Percentiles rank a stretch among this genome's conserved stretches.
phyloP scores from a whole-genome alignment of 768 basidiomycete genomes.

The Lactarius akahatsu region DNA sequence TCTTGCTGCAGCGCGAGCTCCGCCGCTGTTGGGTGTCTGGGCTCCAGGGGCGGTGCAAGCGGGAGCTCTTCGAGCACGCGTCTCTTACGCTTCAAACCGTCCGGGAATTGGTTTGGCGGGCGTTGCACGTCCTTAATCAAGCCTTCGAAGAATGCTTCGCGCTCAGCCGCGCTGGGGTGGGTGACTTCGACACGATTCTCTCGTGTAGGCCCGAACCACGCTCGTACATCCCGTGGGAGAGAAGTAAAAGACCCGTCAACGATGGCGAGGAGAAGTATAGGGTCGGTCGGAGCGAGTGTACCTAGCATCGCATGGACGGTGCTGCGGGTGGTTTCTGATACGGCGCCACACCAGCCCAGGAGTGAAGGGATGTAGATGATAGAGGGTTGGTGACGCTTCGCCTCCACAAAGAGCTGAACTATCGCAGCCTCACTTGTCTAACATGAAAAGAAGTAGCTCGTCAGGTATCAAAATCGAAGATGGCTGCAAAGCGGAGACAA shows the following conservation, averaged over 20 bases:
- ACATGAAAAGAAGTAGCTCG: background rate
- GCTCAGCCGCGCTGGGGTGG: constrained; percentile 52
- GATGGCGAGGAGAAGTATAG: constrained; percentile 87
- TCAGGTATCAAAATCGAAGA: constrained; percentile 6
- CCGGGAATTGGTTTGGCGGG: constrained; percentile 86
- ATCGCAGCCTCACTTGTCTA: constrained; percentile 90
- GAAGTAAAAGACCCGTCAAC: constrained; percentile 72
- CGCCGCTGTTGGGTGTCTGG: constrained; percentile 73
- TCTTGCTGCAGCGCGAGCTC: constrained; percentile 83
- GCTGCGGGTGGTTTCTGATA: constrained; percentile 79
- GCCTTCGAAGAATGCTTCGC: constrained; percentile 72
- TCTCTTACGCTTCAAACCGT: constrained; percentile 79
- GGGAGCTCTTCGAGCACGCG: constrained; percentile 84
- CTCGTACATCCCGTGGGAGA: constrained; percentile 77
- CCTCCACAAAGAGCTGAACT: constrained; percentile 94
- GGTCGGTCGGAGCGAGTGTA: constrained; percentile 86
- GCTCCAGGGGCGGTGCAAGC: constrained; percentile 86
- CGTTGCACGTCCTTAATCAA: constrained; percentile 67
- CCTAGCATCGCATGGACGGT: constrained; percentile 92
- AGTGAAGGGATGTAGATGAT: constrained; percentile 94
- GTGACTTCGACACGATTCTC: constrained; percentile 72
- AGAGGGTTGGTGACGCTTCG: constrained; percentile 94
- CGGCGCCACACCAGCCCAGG: constrained; percentile 77
- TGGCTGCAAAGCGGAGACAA: constrained; percentile 34
- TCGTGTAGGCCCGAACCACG: constrained; percentile 84